These are phyloP conservation scores for Aspergillus clavatus DNA, from an alignment of 2,329 filamentous ascomycete genomes.

Conservation along the genomic window DNA sequence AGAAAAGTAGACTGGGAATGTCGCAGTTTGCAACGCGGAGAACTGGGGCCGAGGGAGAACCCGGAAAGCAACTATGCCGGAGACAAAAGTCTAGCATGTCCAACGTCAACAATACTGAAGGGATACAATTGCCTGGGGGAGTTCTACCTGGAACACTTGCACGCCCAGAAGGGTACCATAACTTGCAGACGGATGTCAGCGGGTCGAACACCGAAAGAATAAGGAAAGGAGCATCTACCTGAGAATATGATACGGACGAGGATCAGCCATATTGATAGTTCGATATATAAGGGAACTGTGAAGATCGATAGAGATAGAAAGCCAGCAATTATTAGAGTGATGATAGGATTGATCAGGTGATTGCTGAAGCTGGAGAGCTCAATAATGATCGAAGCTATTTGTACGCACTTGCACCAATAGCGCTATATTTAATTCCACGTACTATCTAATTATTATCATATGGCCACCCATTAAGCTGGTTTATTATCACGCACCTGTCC, in stretches of 20 bases:
- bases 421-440: no score
- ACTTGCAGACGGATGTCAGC: conserved; percentile 41
- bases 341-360: neutral
- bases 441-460: no score
- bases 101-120: neutral
- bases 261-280: conserved; percentile 24
- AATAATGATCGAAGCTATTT: neutral
- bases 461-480: no score
- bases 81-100: conserved; percentile 62
- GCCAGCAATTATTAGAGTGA: conserved; percentile 2
- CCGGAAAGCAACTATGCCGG: conserved; percentile 69
- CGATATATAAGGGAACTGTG: neutral
- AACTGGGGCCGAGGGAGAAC: conserved; percentile 76
- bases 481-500: conserved; percentile 8
- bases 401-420: no score
- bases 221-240: conserved; percentile 19
- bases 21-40: conserved; percentile 68
- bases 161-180: conserved; percentile 85
- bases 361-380: neutral
- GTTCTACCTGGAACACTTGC: conserved; percentile 72
- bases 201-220: neutral
- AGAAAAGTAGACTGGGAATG: conserved; percentile 79
- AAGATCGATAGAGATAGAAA: conserved; percentile 1
- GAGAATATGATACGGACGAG: conserved; percentile 32
- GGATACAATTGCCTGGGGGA: conserved; percentile 1